A percentile compares a stretch with the other conserved stretches of the same genome.
Evolutionary conservation across 768 basidiomycete species (phyloP).

Genomic region (Leccinum incarnatum): DNA sequence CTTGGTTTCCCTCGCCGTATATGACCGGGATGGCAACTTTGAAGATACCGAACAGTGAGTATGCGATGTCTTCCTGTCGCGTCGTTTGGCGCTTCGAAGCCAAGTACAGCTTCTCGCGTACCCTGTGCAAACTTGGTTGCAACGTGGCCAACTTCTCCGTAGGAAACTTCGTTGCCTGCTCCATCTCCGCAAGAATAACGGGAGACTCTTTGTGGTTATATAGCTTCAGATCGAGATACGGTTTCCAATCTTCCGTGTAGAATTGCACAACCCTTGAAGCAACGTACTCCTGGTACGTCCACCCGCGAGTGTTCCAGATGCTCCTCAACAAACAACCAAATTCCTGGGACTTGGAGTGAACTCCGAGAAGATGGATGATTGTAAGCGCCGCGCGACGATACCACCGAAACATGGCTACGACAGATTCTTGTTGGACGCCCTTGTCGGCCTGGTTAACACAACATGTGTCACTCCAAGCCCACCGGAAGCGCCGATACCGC

Average conservation of each 20-base stretch:
- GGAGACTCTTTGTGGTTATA: not conserved
- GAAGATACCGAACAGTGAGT: not conserved
- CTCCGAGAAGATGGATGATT: not conserved
- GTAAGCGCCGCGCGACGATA: not conserved
- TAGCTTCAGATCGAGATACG: not conserved
- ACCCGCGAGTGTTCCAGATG: not conserved
- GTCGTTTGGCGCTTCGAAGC: not conserved
- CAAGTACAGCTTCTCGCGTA: not conserved
- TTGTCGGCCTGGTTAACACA: not conserved
- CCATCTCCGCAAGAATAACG: not conserved
- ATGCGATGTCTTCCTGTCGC: not conserved
- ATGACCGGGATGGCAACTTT: not conserved
- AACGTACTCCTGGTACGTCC: not conserved
- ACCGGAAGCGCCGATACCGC: not conserved
- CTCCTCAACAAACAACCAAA: not conserved
- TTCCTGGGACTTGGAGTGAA: not conserved
- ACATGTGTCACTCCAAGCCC: not conserved
- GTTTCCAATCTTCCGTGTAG: not conserved
- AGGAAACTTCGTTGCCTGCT: not conserved
- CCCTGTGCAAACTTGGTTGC: not conserved
- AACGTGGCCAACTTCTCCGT: not conserved
- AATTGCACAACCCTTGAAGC: not conserved
- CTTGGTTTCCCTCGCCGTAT: not conserved
- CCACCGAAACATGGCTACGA: not conserved
- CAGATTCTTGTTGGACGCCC: not conserved